Evolutionary conservation across 2,329 filamentous ascomycete species (phyloP).

Genomic region (Stagonosporopsis vannaccii): DNA sequence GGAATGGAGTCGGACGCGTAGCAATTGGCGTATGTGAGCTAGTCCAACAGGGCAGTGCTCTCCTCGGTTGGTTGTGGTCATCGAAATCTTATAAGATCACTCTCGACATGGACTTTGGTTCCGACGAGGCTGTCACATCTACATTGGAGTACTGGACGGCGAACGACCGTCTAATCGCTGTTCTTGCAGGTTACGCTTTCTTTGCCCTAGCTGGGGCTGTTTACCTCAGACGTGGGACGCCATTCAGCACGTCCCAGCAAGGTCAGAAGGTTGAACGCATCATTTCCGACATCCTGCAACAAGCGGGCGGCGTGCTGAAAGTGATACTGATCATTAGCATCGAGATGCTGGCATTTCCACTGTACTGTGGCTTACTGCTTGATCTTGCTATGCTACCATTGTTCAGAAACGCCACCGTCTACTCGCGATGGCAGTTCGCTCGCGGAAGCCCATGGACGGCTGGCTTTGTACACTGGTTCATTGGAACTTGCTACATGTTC

Average conservation of each 20-base stretch:
- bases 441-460: constrained; percentile 83
- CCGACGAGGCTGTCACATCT: constrained; percentile 29
- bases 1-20: constrained; percentile 27
- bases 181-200: constrained; percentile 80
- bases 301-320: constrained; percentile 96
- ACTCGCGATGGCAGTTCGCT: constrained; percentile 80
- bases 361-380: constrained; percentile 92
- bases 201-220: constrained; percentile 76
- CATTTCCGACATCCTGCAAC: constrained; percentile 82
- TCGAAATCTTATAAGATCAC: constrained; percentile 49
- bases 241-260: constrained; percentile 67
- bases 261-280: constrained; percentile 72
- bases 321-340: constrained; percentile 98
- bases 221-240: constrained; percentile 77
- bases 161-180: constrained; percentile 71
- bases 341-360: constrained; percentile 95
- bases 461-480: constrained; percentile 97
- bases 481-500: constrained; percentile 99
- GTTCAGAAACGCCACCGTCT: constrained; percentile 81
- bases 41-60: constrained; percentile 19
- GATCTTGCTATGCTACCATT: constrained; percentile 88
- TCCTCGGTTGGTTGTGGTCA: constrained; percentile 39
- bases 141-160: constrained; percentile 54
- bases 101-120: constrained; percentile 40
- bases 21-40: constrained; percentile 21